Percentiles rank a stretch among this genome's conserved stretches.
Evolutionary conservation across 306 rosid genomes (phyloP).

Genomic region (Casuarina equisetifolia): DNA sequence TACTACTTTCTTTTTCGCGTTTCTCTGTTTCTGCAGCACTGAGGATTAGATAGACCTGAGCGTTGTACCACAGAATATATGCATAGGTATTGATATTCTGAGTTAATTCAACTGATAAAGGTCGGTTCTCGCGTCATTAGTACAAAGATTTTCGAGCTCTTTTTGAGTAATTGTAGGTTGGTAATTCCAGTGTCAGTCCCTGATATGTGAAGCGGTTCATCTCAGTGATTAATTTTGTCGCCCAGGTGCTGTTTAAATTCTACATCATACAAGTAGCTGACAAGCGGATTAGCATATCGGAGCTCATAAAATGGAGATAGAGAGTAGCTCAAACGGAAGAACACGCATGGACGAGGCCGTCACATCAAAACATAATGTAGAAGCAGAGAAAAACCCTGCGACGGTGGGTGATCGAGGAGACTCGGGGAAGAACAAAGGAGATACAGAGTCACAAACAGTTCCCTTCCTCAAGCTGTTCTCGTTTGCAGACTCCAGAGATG

Average conservation of each 20-base stretch:
- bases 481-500: constrained; percentile 4
- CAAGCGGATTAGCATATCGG: not conserved
- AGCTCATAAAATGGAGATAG: not conserved
- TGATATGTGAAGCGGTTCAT: not conserved
- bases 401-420: not conserved
- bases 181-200: not conserved
- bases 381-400: not conserved
- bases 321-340: not conserved
- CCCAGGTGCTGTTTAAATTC: not conserved
- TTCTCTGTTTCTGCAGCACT: not conserved
- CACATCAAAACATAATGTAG: not conserved
- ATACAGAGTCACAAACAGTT: not conserved
- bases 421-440: not conserved
- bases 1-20: not conserved
- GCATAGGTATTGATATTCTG: not conserved
- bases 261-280: not conserved
- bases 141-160: not conserved
- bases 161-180: not conserved
- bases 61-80: not conserved
- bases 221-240: not conserved
- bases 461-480: constrained; percentile 12
- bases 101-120: not conserved
- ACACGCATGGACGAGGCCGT: not conserved
- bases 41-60: not conserved
- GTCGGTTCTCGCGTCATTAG: not conserved